Evolutionary conservation across 139 green algal species (phyloP), one percentile per base, ranked within the genome.

Genomic region (Volvox africanus): DNA sequence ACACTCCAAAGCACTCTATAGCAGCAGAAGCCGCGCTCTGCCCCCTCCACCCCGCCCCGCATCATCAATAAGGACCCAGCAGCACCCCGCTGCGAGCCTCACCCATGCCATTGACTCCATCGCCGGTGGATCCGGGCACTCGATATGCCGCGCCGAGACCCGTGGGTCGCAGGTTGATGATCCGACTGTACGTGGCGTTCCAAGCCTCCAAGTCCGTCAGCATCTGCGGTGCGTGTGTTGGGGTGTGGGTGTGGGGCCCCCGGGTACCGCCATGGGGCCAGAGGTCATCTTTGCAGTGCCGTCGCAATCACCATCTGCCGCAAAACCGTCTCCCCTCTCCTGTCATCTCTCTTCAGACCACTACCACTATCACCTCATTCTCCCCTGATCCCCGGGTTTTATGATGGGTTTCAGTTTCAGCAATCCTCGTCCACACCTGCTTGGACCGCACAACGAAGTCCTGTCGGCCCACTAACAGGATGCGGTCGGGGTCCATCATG

Each of bases 391-490:
- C 44, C 44, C 44, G 44, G 44, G 44, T 55, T 55, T 14, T 14
- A 55, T n/a, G n/a, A n/a, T n/a, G n/a, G n/a, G n/a, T n/a, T n/a
- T n/a, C n/a, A 55, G 44, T 73, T 16, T 12, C 16, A 73, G 5
- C 24, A 73, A 55, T 9, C 44, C 44, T 55, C 44, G 44, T 26
- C 36, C 83, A 13, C 85, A 92, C 75, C 36, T 97, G 93, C 89
- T 98, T 79, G 22, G 95, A 96, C 20, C 94, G 94, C 76, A 99
- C 92, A 22, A 94, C 81, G 68, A 94, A 98, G 86, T 99, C 97
- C 82, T 97, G 92, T 1, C 97, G 92, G 0, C 95, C 96, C 26
- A 99, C 30, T 35, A 96, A 78, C 35, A 98, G 91, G n/a, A 90
- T 82, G 19, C 79, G 55, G 13, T 93, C 87, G 13, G 79, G 82